A percentile compares a stretch with the other conserved stretches of the same genome.
These are phyloP conservation scores for Yarrowia keelungensis DNA, from an alignment of 805 yeast genomes.

Conservation along the genomic window DNA sequence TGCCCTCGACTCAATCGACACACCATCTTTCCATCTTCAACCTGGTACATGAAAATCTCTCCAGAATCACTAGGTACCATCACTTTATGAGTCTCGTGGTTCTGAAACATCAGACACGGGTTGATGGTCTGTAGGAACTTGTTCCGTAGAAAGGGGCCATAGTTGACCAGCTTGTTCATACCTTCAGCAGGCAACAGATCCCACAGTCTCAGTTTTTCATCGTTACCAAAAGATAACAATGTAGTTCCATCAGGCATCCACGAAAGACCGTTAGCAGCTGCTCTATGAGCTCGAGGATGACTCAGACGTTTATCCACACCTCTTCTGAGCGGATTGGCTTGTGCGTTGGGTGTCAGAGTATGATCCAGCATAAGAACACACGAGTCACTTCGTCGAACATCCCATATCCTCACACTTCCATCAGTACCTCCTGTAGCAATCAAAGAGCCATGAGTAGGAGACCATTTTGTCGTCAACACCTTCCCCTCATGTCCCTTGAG, in stretches of 20 bases:
- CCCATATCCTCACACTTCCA: conserved; percentile 96
- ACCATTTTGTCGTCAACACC: conserved; percentile 72
- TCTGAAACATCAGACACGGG: conserved; percentile 58
- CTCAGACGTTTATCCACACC: conserved; percentile 28
- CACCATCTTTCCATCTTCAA: conserved; percentile 67
- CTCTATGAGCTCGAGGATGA: conserved; percentile 71
- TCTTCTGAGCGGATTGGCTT: conserved; percentile 20
- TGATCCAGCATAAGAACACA: conserved; percentile 68
- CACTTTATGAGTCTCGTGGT: conserved; percentile 44
- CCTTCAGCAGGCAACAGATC: conserved; percentile 59
- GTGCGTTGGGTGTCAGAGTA: conserved; percentile 21
- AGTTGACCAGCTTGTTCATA: conserved; percentile 69
- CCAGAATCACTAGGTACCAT: conserved; percentile 78
- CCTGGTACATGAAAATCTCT: conserved; percentile 65
- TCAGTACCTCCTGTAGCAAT: conserved; percentile 92
- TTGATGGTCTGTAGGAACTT: conserved; percentile 64
- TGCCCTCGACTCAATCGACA: conserved; percentile 60
- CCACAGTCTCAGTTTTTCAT: conserved; percentile 84
- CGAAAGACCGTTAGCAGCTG: conserved; percentile 75
- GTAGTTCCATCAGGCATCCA: conserved; percentile 75
- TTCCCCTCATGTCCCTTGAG: conserved; percentile 66
- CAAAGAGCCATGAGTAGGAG: conserved; percentile 77
- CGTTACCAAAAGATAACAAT: conserved; percentile 74
- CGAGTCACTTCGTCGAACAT: conserved; percentile 57
- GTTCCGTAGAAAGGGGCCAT: conserved; percentile 79